Evolutionary conservation across 805 yeast species (phyloP), one percentile per base, ranked within the genome.

Genomic region (Candida oleophila): DNA sequence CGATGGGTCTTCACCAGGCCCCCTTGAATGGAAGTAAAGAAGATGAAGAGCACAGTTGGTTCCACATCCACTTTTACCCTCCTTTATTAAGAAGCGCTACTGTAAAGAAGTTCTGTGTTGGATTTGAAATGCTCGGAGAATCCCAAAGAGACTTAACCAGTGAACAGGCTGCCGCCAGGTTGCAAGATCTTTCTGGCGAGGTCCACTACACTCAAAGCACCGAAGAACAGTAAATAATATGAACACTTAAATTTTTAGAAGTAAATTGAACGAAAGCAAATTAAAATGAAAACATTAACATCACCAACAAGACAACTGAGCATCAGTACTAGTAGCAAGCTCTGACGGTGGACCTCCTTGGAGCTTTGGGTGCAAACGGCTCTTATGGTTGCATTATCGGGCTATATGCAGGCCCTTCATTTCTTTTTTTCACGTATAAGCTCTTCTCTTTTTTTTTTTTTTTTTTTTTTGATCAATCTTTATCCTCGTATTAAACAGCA

Each of bases 1-100:
- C 89, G 0, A 85, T 86, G 91, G 92, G 92, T 14, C 64, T 86
- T 15, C 92, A 85, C 64, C 92, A 86, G 64, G 85, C 89, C 7
- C 87, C 87, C 39, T 69, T 83, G 33, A 68, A 70, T 42, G 65
- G 66, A 15, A 64, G 74, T 12, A 60, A 66, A 1, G 71, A 64
- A n/a, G 76, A 69, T 41, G 74, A 73, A 45, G 55, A 77, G 15
- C 60, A 66, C 16, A 61, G 70, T 22, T 71, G 79, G 71, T 80
- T 86, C 62, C 87, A 85, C 55, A 79, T 85, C 77, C 89, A 85
- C 63, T 85, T 85, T 65, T 85, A 86, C 60, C 91, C 92, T 38
- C 92, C 92, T 5, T 70, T 85, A 53, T 71, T 85, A 55, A 73
- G 91, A 49, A 79, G 86, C 8, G 89, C 92, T 15, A 80, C 89